Conservation (phyloP, 2,329 filamentous ascomycete species). For the Xylogone sp. region DNA sequence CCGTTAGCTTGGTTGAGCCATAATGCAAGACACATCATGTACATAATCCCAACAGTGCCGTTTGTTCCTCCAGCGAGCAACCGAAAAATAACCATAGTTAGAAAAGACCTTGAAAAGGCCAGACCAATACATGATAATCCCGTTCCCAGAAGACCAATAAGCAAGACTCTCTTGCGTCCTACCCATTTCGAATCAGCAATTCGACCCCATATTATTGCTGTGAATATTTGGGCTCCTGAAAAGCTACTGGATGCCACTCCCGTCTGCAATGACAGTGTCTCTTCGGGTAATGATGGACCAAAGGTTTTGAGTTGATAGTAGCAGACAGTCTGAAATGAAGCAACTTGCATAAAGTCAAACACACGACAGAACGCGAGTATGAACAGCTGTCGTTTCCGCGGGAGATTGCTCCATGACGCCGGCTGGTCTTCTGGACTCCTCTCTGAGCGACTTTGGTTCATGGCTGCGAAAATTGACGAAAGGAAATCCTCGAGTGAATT, state of each 20-base stretch:
- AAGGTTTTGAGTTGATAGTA: slow-evolving; percentile 89
- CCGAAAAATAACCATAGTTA: slow-evolving; percentile 52
- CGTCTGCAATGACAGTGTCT: slow-evolving; percentile 71
- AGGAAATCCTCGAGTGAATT: no score
- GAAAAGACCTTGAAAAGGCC: slow-evolving; percentile 60
- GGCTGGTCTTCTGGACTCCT: slow-evolving; percentile 14
- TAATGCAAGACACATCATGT: slow-evolving; percentile 38
- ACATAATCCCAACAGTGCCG: slow-evolving; percentile 67
- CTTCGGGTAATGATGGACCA: slow-evolving; percentile 45
- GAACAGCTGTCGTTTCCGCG: slow-evolving; percentile 71
- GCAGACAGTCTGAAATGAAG: slow-evolving; percentile 57
- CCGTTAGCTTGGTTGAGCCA: background rate
- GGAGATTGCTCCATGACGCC: slow-evolving; percentile 69
- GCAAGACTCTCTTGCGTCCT: slow-evolving; percentile 71
- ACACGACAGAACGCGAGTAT: slow-evolving; percentile 76
- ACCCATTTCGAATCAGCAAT: slow-evolving; percentile 58
- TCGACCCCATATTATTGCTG: slow-evolving; percentile 78
- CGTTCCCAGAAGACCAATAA: slow-evolving; percentile 61
- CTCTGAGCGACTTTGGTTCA: no score
- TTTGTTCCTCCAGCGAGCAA: slow-evolving; percentile 61
- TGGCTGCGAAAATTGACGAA: no score
- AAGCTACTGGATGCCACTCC: slow-evolving; percentile 77
- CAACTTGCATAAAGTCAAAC: slow-evolving; percentile 54
- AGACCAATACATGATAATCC: slow-evolving; percentile 61
- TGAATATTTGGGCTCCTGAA: slow-evolving; percentile 77